Evolutionary conservation across 2,329 filamentous ascomycete genomes (phyloP), one percentile per base, ranked within the genome.

Genomic region (Ophiostoma pallidulum): DNA sequence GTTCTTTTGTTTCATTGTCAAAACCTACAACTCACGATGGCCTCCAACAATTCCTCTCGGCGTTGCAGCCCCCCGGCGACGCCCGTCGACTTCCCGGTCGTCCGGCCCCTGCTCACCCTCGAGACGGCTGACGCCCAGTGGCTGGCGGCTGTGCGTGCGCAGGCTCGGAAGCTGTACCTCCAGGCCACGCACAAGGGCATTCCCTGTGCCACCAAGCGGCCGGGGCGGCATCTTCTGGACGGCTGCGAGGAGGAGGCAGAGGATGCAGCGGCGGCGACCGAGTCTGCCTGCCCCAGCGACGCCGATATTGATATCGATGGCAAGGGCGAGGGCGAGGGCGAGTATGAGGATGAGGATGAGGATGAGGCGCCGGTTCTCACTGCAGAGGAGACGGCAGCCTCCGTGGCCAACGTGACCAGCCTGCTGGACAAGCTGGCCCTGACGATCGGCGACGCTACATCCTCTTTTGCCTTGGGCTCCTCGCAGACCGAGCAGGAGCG

Each of bases 151-250:
- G 16, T 46, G 6, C 20, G 39, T 8, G 24, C n/a, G 14, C 42
- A 41, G 26, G 48, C 43, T 4, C 43, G 43, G 19, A 24, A 42
- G 26, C 24, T 42, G 26, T 50, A 42, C 28, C 19, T 50, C n/a
- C 40, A 32, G 3, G 44, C 41, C 12, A 33, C 39, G 8, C 44
- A 50, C 31, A 13, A 19, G 18, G 10, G 18, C 18, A 24, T 31
- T 5, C 22, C 19, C 7, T 32, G 31, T 32, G 41, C 24, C 4
- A 41, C 31, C 14, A 6, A 9, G 18, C 22, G 20, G 7, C 13
- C 13, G 16, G 20, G 12, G 16, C 41, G 47, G 4, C 32, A 14
- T 8, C 41, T 16, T 3, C 16, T 43, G 19, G 44, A 41, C n/a
- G 29, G 14, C n/a, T n/a, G n/a, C 20, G 37, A 16, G 3, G 37